These are phyloP conservation scores for Podochytrium sp. DNA, from an alignment of 192 early-diverging fungal species.

Conservation along the genomic window DNA sequence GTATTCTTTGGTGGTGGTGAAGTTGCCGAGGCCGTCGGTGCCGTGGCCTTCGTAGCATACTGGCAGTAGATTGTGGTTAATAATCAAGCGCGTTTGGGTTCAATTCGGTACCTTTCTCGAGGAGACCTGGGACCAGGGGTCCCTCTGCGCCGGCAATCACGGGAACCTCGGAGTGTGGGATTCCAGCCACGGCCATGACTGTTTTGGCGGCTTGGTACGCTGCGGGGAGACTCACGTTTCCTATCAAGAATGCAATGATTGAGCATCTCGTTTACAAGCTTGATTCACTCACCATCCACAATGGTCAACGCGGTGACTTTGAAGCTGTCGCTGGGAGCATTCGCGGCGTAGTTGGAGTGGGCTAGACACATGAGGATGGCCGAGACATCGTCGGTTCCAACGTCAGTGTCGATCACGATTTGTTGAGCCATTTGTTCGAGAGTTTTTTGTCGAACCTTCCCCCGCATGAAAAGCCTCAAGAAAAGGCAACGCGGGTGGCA, in stretches of 20 bases:
- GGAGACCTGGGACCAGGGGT: slow-evolving; percentile 40
- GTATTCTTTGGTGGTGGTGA: slow-evolving; percentile 6
- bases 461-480: neutral
- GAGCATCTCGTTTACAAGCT: slow-evolving; percentile 9
- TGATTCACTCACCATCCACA: slow-evolving; percentile 38
- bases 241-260: too few species aligned
- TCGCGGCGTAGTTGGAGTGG: slow-evolving; percentile 27
- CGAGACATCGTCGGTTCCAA: slow-evolving; percentile 50
- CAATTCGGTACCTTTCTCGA: slow-evolving; percentile 2
- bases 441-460: neutral
- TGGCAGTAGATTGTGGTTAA: neutral
- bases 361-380: slow-evolving; percentile 36
- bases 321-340: slow-evolving; percentile 3
- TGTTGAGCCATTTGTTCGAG: neutral
- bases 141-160: slow-evolving; percentile 43
- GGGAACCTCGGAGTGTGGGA: slow-evolving; percentile 23
- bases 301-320: slow-evolving; percentile 40
- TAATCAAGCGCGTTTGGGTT: neutral
- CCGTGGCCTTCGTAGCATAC: slow-evolving; percentile 42
- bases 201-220: slow-evolving; percentile 31
- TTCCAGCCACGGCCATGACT: slow-evolving; percentile 20
- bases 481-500: neutral
- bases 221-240: slow-evolving; percentile 40
- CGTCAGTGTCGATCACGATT: slow-evolving; percentile 47
- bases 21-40: slow-evolving; percentile 40